Base-by-base conservation (phyloP, 768 basidiomycete genomes). In the Pleurotus citrinopileatus region DNA sequence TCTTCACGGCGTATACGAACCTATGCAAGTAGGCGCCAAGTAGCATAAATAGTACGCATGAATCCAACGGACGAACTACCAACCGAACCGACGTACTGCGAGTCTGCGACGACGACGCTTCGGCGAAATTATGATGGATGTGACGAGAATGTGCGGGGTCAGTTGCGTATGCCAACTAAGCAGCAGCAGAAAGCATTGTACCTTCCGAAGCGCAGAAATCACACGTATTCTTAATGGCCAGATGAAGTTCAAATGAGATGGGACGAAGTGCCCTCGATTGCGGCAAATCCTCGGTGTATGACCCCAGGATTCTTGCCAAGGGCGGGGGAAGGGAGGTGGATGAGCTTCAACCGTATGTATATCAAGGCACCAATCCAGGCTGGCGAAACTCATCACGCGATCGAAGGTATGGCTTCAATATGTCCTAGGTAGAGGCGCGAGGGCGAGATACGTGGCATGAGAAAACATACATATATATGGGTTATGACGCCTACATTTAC, bases 211-310 rank as follows among this genome's bases (percentile, higher is more conserved):
- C n/a, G n/a, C n/a, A n/a, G n/a, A n/a, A n/a, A n/a, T n/a, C n/a
- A n/a, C n/a, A n/a, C n/a, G n/a, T n/a, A n/a, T n/a, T n/a, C n/a
- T n/a, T n/a, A n/a, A n/a, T n/a, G n/a, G n/a, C n/a, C n/a, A n/a
- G n/a, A n/a, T n/a, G n/a, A n/a, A n/a, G n/a, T n/a, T n/a, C n/a
- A n/a, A n/a, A n/a, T n/a, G 42, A 12, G 42, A 9, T 47, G 45
- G 28, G 45, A 47, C 26, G 15, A 9, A 25, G 22, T 28, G 27
- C 26, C 28, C 26, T 47, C 27, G 28, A 26, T 15, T 47, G 45
- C 45, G 45, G 45, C 12, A 20, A 27, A 47, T 47, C 45, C n/a
- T 47, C 45, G 45, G 45, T 47, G 13, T 26, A n/a, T n/a, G 15
- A 40, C 38, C 19, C 12, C 38, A 40, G 38, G 17, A 40, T 5